phyloP scores from a whole-genome alignment of 257 asterid species.

The Lavandula angustifolia region DNA sequence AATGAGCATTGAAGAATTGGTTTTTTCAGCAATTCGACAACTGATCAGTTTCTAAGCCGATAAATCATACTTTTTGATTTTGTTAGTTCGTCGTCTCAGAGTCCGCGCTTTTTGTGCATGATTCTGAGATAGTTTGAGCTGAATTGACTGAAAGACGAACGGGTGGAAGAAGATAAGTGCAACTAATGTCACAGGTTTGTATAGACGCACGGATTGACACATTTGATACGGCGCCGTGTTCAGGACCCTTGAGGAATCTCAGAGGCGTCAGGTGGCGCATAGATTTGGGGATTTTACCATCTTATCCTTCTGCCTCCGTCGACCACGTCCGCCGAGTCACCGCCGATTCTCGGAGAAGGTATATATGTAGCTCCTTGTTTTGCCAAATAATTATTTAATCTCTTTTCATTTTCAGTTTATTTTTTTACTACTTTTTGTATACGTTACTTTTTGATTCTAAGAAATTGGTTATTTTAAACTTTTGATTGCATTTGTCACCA shows the following conservation, averaged over 20 bases:
- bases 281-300: conserved; percentile 88
- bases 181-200: conserved; percentile 28
- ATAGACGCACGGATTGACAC: conserved; percentile 34
- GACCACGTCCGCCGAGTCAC: conserved; percentile 85
- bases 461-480: neutral
- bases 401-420: conserved; percentile 1
- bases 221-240: conserved; percentile 42
- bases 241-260: conserved; percentile 49
- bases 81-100: neutral
- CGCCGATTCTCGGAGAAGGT: conserved; percentile 96
- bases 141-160: conserved; percentile 23
- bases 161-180: conserved; percentile 2
- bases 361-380: neutral
- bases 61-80: neutral
- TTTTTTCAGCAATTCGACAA: neutral
- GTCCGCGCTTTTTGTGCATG: neutral
- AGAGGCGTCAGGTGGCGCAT: conserved; percentile 96
- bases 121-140: conserved; percentile 28
- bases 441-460: conserved; percentile 2
- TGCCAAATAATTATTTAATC: conserved; percentile 2
- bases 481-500: neutral
- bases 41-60: conserved; percentile 18
- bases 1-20: conserved; percentile 18
- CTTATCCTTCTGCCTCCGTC: conserved; percentile 63
- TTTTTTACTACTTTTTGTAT: neutral